Percentiles rank a stretch among this genome's conserved stretches.
These are phyloP conservation scores for Ceratocystis ficicola DNA, from an alignment of 2,329 filamentous ascomycete genomes.

Conservation along the genomic window DNA sequence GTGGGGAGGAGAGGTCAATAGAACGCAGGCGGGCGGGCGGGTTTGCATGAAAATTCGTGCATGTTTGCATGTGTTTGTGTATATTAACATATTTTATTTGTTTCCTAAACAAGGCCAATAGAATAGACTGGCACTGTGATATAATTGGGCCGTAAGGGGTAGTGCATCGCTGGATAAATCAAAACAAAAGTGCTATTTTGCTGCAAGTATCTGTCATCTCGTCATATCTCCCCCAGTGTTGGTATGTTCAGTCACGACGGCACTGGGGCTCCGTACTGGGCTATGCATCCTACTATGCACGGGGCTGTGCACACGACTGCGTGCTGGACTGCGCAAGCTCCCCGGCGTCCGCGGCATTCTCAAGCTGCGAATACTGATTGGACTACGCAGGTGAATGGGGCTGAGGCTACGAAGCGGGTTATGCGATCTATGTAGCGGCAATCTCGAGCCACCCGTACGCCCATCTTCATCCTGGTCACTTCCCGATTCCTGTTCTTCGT, in stretches of 20 bases:
- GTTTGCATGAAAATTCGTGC: neutral
- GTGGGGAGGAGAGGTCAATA: no score
- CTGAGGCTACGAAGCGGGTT: conserved; percentile 11
- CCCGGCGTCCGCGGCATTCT: conserved; percentile 16
- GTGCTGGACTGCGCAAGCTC: conserved; percentile 14
- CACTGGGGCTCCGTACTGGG: conserved; percentile 6
- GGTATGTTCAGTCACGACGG: neutral
- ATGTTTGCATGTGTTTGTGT: neutral
- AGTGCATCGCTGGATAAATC: conserved; percentile 6
- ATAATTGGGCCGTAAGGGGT: neutral
- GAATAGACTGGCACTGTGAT: conserved; percentile 3
- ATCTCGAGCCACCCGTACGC: conserved; percentile 4
- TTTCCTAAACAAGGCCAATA: neutral
- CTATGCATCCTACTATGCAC: conserved; percentile 3
- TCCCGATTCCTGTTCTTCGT: conserved; percentile 18
- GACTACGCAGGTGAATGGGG: conserved; percentile 18
- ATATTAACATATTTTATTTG: neutral
- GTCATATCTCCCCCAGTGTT: conserved; percentile 4
- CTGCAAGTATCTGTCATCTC: conserved; percentile 9
- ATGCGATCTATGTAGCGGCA: conserved; percentile 8
- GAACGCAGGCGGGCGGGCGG: neutral
- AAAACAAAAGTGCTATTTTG: conserved; percentile 3
- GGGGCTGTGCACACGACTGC: conserved; percentile 10
- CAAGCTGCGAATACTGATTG: conserved; percentile 19
- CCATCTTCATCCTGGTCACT: conserved; percentile 13